Evolutionary conservation across 257 asterid species (phyloP), one percentile per base, ranked within the genome.

Genomic region (Fraxinus cuspidata): DNA sequence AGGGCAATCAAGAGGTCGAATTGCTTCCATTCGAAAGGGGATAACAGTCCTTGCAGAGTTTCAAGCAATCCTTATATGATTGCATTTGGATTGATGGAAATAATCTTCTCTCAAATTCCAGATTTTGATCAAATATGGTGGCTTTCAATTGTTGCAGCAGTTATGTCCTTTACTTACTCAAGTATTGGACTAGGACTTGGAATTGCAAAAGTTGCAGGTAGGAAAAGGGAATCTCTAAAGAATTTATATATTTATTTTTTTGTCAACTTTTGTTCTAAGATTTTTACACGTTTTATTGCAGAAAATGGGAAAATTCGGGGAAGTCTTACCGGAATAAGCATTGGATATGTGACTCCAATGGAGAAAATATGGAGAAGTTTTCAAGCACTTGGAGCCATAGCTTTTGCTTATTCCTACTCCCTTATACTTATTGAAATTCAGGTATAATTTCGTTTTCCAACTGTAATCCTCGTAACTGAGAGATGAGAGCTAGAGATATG

Each of bases 131-230:
- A 90, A 80, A 87, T 92, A 8, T 89, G 84, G 72, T 90, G 92
- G 96, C 97, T 92, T 21, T 92, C 97, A 1, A 86, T 92, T 10
- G 87, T 92, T 16, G 97, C 97, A 25, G 92, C 97, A 1, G 44
- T 90, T 66, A 92, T 92, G 97, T 91, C 97, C 34, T 91, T 91
- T 58, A 87, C 95, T 63, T 91, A 91, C 73, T 90, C 97, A 74
- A 21, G 89, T 35, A 87, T 90, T 76, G 95, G 93, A 7, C 77
- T 91, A 64, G 95, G 91, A 77, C 92, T 91, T 29, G 93, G 95
- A 15, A 71, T 91, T 25, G 88, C 82, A 28, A 83, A 83, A 89
- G 92, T 91, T 79, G 89, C 86, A 72, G 92, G 94, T 89, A 71
- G 0, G 65, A 56, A 56, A 56, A 47, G 58, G 21, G 58, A 47